These are phyloP conservation scores for Penicillium sp. DNA, from an alignment of 2,329 filamentous ascomycete genomes.

Conservation along the genomic window DNA sequence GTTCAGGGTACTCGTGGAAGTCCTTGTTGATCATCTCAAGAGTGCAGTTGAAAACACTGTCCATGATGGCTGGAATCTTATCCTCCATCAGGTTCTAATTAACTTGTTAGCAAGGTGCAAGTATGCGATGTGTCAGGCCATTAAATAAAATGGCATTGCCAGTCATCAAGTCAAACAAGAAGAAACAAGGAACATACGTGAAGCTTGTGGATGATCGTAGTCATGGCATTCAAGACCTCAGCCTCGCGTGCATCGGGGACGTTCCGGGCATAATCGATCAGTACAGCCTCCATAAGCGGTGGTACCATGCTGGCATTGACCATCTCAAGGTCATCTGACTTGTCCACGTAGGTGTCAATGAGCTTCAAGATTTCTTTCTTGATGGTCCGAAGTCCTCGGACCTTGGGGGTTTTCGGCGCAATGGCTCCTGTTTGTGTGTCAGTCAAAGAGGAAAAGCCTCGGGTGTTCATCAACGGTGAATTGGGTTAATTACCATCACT, in stretches of 20 bases:
- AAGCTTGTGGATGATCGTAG: conserved; percentile 92
- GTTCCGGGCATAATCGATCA: conserved; percentile 96
- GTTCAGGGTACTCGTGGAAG: conserved; percentile 97
- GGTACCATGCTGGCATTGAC: conserved; percentile 93
- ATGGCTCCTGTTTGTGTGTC: conserved; percentile 63
- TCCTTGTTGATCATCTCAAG: conserved; percentile 99
- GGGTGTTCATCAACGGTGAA: not conserved
- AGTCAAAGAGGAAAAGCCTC: conserved; percentile 11
- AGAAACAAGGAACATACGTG: conserved; percentile 63
- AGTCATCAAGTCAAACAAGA: not conserved
- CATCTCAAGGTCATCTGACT: conserved; percentile 92
- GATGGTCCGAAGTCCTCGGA: conserved; percentile 91
- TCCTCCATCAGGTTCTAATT: conserved; percentile 88
- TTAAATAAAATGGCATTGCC: not conserved
- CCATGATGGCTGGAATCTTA: conserved; percentile 95
- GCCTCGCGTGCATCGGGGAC: conserved; percentile 93
- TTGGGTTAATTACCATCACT: conserved; percentile 64
- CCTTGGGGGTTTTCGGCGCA: conserved; percentile 95
- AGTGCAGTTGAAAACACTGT: conserved; percentile 97
- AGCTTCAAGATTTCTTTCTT: conserved; percentile 99
- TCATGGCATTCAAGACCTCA: conserved; percentile 96
- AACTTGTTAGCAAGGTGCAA: not conserved
- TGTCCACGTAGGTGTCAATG: conserved; percentile 96
- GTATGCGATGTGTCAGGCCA: not conserved
- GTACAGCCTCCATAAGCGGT: conserved; percentile 87